Base-by-base conservation (phyloP, 2,329 filamentous ascomycete species). In the Stachybotrys elegans region DNA sequence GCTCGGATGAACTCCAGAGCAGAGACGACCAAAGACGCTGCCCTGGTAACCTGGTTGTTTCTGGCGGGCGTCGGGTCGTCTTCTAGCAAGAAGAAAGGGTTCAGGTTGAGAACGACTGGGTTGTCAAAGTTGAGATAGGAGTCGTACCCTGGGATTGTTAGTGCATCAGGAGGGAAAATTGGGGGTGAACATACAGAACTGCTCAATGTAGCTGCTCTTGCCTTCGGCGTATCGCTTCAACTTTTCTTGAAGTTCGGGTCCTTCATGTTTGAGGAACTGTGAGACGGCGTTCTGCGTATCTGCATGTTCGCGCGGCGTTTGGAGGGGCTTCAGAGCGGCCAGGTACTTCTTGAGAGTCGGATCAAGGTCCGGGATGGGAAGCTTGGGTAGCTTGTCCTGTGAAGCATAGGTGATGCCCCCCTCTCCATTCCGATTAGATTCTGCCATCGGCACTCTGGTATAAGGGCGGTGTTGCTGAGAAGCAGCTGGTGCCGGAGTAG, bases 91-190 rank as follows among this genome's bases (percentile, higher is more conserved):
- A 98, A 98, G 70, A 98, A 98, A 0, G 93, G 93, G 59, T 98
- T 98, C 51, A 98, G 71, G 67, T 98, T 97, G 53, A 98, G 78
- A 32, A 98, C 93, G 32, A 98, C 93, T 0, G 93, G 91, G 59
- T 96, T 97, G 62, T 97, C 93, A 61, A 86, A 98, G 69, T 97
- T 97, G 50, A 98, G 76, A 61, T 97, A 98, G 22, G 93, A 97
- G 64, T 98, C 93, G 62, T 97, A 97, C 93, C 91, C 91, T 95
- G 48, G n/a, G n/a, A n/a, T n/a, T n/a, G n/a, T n/a, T n/a, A n/a
- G n/a, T n/a, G n/a, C 11, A 12, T 5, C 3, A 29, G 25, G 25
- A 29, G 25, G 11, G 11, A 3, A 27, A 35, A 19, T 9, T n/a
- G n/a, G n/a, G n/a, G n/a, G n/a, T n/a, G n/a, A 32, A 40, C 16